A percentile compares a stretch with the other conserved stretches of the same genome.
phyloP scores from a whole-genome alignment of 2,329 filamentous ascomycete species.

The Microsporum ferrugineum region DNA sequence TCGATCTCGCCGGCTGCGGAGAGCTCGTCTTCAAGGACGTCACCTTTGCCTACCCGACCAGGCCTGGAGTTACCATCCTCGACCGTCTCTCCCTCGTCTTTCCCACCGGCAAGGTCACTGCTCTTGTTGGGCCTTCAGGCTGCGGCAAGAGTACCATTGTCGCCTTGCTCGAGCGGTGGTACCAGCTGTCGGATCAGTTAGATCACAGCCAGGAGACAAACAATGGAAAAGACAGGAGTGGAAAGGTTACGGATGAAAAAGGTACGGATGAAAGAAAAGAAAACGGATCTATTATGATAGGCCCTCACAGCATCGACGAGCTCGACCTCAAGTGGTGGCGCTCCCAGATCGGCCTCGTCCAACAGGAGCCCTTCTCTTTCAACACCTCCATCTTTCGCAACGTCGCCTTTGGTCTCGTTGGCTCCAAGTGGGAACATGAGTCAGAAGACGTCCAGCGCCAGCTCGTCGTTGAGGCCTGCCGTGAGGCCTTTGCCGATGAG shows the following conservation, averaged over 20 bases:
- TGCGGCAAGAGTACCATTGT: conserved; percentile 39
- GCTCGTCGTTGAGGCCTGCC: conserved; percentile 51
- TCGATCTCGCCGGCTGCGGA: conserved; percentile 39
- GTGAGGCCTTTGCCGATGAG: conserved; percentile 57
- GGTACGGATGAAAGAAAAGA: not conserved
- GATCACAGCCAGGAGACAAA: not conserved
- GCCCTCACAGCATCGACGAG: conserved; percentile 42
- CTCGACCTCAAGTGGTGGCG: conserved; percentile 53
- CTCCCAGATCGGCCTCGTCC: conserved; percentile 50
- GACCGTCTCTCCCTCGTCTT: conserved; percentile 26
- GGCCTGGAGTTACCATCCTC: conserved; percentile 27
- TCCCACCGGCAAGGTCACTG: conserved; percentile 29
- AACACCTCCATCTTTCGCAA: conserved; percentile 55
- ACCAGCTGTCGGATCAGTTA: conserved; percentile 20
- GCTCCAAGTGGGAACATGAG: conserved; percentile 26
- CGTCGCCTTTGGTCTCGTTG: conserved; percentile 46
- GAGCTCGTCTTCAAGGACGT: conserved; percentile 54
- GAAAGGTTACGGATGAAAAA: not conserved
- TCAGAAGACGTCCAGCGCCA: conserved; percentile 31
- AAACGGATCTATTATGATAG: conserved; percentile 43
- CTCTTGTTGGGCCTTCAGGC: conserved; percentile 37
- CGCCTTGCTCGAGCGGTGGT: conserved; percentile 34
- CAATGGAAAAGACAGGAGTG: not conserved
- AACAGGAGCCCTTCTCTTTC: conserved; percentile 58
- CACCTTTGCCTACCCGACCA: conserved; percentile 58